These are phyloP conservation scores for Solanum appendiculatum DNA, from an alignment of 257 asterid genomes.

Conservation along the genomic window DNA sequence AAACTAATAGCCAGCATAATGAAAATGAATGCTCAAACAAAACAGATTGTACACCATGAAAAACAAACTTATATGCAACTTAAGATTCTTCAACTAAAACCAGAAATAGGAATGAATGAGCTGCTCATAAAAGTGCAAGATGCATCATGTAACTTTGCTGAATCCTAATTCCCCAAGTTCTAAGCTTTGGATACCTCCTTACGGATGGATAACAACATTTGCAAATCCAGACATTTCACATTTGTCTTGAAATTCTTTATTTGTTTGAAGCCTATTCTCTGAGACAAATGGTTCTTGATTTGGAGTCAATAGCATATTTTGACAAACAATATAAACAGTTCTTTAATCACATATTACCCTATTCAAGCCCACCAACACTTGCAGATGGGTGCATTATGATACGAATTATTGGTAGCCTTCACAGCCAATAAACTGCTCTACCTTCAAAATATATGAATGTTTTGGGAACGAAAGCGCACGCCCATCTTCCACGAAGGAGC, in stretches of 20 bases:
- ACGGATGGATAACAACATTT: background rate
- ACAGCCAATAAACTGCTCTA: background rate
- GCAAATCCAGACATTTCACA: background rate
- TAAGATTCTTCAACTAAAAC: background rate
- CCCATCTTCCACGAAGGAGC: background rate
- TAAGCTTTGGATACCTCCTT: background rate
- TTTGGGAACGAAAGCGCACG: background rate
- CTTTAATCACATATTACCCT: background rate
- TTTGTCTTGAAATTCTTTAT: background rate
- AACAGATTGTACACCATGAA: background rate
- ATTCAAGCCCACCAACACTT: background rate
- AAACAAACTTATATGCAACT: background rate
- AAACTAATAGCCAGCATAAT: background rate
- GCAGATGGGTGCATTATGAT: background rate
- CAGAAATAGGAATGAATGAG: background rate
- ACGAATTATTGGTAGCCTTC: background rate
- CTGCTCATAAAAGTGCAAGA: background rate
- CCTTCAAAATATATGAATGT: background rate
- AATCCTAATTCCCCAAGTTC: background rate
- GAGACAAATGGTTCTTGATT: background rate
- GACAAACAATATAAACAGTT: background rate
- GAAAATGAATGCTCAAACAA: background rate
- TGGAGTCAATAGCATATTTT: background rate
- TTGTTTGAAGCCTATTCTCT: background rate
- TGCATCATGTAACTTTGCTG: background rate